Evolutionary conservation across 805 yeast genomes (phyloP).

Genomic region (Wickerhamiella hasegawae): DNA sequence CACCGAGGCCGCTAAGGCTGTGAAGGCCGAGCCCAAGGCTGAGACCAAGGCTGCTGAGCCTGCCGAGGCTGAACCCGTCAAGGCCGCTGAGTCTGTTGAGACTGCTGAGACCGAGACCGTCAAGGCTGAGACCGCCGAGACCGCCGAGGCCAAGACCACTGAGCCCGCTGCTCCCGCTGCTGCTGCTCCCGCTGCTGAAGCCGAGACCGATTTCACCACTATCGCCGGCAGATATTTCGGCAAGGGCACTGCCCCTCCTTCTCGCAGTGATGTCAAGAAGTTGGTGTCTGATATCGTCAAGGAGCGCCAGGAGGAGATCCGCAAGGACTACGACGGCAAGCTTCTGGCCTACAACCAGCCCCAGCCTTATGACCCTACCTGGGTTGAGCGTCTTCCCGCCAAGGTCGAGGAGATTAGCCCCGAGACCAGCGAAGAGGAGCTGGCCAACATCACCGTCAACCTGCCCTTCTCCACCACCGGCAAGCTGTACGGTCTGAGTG

Average conservation of each 20-base stretch:
- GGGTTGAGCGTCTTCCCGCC: conserved; percentile 32
- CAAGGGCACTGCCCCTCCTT: conserved; percentile 1
- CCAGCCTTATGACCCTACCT: conserved; percentile 32
- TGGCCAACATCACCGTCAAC: conserved; percentile 27
- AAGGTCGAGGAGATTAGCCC: conserved; percentile 29
- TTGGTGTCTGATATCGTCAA: conserved; percentile 18
- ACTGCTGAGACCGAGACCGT: no score
- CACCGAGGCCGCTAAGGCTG: no score
- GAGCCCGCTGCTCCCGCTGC: neutral
- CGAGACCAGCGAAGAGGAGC: conserved; percentile 32
- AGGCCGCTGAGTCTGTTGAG: neutral
- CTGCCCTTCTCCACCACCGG: conserved; percentile 32
- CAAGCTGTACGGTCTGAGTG: conserved; percentile 60
- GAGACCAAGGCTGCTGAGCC: neutral
- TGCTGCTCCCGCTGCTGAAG: neutral
- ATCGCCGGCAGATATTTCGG: conserved; percentile 1
- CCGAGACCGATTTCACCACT: neutral
- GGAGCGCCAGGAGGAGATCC: conserved; percentile 11
- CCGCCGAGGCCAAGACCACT: neutral
- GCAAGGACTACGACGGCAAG: conserved; percentile 12
- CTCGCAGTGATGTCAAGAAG: conserved; percentile 17
- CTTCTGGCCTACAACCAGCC: conserved; percentile 12
- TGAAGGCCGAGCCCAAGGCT: neutral
- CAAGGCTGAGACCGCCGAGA: neutral
- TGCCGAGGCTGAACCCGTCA: neutral